Evolutionary conservation across 306 rosid species (phyloP).

Genomic region (Potentilla sterilis): DNA sequence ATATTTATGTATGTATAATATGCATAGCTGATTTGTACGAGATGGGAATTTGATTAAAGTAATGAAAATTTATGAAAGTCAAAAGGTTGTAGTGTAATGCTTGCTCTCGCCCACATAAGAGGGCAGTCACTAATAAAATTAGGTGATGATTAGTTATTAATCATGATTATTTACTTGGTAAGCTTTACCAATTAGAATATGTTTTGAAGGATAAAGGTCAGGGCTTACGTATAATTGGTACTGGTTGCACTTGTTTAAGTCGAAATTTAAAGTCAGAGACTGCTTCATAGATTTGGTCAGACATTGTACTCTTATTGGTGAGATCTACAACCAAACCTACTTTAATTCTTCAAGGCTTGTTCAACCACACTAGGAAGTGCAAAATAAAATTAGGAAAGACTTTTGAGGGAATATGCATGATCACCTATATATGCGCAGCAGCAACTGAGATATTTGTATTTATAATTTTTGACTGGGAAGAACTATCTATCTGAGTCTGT

Average conservation of each 20-base stretch:
- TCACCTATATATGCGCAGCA: not conserved
- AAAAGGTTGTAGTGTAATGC: constrained; percentile 27
- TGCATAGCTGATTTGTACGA: constrained; percentile 8
- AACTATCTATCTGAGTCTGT: not conserved
- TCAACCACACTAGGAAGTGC: not conserved
- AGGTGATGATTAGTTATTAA: constrained; percentile 14
- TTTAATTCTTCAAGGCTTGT: not conserved
- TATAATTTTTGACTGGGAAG: not conserved
- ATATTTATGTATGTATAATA: no score
- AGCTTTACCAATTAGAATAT: constrained; percentile 8
- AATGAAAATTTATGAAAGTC: constrained; percentile 30
- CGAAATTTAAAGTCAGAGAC: constrained; percentile 1
- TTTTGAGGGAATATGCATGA: not conserved
- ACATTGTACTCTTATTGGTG: not conserved
- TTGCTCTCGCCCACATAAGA: constrained; percentile 17
- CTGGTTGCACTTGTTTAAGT: constrained; percentile 2
- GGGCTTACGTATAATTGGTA: not conserved
- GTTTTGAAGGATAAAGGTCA: not conserved
- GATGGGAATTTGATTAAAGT: constrained; percentile 9
- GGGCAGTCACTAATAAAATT: constrained; percentile 1
- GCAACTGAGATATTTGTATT: not conserved
- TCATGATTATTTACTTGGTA: not conserved
- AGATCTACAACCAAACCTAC: not conserved
- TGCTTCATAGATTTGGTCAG: not conserved
- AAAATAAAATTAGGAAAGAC: not conserved